Evolutionary conservation across 176 grass and related monocot genomes (phyloP).

Genomic region (Aegilops longissima): DNA sequence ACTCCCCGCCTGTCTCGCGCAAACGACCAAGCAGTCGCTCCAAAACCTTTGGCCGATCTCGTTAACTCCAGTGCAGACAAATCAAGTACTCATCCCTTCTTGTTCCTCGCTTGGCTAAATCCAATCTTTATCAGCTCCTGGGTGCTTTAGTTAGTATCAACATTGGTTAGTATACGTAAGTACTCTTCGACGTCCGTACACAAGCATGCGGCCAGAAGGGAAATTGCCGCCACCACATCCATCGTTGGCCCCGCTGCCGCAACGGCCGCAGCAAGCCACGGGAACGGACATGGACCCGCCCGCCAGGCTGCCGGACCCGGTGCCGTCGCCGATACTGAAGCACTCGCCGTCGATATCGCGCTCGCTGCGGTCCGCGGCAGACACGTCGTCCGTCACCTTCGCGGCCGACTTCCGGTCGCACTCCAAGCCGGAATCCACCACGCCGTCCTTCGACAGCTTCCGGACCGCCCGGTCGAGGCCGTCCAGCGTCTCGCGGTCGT

Average conservation of each 20-base stretch:
- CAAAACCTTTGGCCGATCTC: slow-evolving; percentile 5
- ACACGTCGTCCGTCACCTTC: slow-evolving; percentile 52
- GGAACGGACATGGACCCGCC: slow-evolving; percentile 29
- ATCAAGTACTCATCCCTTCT: slow-evolving; percentile 20
- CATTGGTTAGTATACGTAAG: neutral
- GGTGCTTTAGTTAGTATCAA: neutral
- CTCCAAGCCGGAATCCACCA: slow-evolving; percentile 35
- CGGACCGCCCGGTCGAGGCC: slow-evolving; percentile 30
- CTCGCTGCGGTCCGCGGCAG: slow-evolving; percentile 38
- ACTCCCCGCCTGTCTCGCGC: slow-evolving; percentile 21
- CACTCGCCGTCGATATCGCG: slow-evolving; percentile 35
- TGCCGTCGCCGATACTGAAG: slow-evolving; percentile 54
- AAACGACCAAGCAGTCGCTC: slow-evolving; percentile 28
- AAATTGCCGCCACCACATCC: slow-evolving; percentile 28
- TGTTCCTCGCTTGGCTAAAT: slow-evolving; percentile 12
- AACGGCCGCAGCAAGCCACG: neutral
- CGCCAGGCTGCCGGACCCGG: slow-evolving; percentile 39
- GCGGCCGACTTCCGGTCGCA: slow-evolving; percentile 20
- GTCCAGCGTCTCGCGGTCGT: slow-evolving; percentile 15
- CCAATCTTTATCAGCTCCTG: neutral
- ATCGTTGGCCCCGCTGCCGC: neutral
- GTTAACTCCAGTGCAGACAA: slow-evolving; percentile 26
- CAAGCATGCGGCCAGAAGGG: slow-evolving; percentile 32
- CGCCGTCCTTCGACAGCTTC: slow-evolving; percentile 37
- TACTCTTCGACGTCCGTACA: neutral